These are phyloP conservation scores for Solioccasus polychromus DNA, from an alignment of 768 basidiomycete genomes.

Conservation along the genomic window DNA sequence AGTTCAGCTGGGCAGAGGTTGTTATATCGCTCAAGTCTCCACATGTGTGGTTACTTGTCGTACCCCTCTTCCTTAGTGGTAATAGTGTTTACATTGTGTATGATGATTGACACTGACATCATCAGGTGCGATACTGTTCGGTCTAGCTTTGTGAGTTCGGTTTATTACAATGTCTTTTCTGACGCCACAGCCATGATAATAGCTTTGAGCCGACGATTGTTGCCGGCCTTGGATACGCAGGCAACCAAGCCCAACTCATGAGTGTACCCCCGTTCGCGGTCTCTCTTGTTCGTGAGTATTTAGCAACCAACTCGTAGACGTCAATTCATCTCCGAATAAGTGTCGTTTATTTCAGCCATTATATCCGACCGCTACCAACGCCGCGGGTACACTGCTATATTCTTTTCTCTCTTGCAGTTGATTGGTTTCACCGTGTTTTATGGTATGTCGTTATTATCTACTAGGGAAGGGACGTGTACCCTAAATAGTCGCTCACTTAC, in stretches of 20 bases:
- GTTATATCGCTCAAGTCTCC: too few relatives aligned
- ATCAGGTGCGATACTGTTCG: background rate
- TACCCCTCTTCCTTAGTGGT: too few relatives aligned
- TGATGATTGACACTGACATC: background rate
- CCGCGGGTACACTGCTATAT: slow-evolving; percentile 46
- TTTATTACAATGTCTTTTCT: slow-evolving; percentile 20
- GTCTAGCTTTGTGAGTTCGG: background rate
- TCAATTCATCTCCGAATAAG: slow-evolving; percentile 20
- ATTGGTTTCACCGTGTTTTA: slow-evolving; percentile 57
- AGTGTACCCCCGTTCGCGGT: slow-evolving; percentile 47
- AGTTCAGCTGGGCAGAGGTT: too few relatives aligned
- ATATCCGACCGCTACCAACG: slow-evolving; percentile 52
- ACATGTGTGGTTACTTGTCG: too few relatives aligned
- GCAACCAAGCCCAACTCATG: slow-evolving; percentile 55
- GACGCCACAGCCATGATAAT: slow-evolving; percentile 34
- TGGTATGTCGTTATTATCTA: slow-evolving; percentile 32
- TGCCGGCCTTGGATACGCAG: slow-evolving; percentile 54
- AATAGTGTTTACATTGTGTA: too few relatives aligned
- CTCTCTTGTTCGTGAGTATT: slow-evolving; percentile 49
- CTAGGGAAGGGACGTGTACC: background rate
- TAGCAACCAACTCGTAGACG: background rate
- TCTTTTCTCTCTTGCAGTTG: slow-evolving; percentile 41
- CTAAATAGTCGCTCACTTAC: background rate
- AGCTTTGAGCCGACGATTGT: slow-evolving; percentile 76
- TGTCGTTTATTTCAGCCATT: slow-evolving; percentile 39